Conservation (phyloP, 73 alveolate genomes). For the Paramecium caudatum region DNA sequence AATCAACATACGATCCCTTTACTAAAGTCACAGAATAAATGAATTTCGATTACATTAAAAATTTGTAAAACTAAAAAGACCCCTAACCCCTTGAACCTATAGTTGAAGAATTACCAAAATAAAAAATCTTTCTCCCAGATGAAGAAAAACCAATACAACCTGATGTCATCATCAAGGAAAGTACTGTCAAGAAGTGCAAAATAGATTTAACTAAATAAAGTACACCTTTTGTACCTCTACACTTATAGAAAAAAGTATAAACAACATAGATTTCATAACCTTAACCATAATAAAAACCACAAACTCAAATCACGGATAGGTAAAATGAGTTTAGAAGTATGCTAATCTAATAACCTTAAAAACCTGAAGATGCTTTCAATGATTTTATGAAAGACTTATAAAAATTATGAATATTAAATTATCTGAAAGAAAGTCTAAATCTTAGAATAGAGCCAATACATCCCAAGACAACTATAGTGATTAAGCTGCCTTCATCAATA, state of each 20-base stretch:
- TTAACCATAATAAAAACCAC: background rate
- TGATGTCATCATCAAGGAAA: slow-evolving; percentile 5
- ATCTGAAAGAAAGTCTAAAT: too few species aligned
- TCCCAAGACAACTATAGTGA: background rate
- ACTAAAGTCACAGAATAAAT: slow-evolving; percentile 53
- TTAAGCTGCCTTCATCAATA: slow-evolving; percentile 1
- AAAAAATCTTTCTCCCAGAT: slow-evolving; percentile 19
- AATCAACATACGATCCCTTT: slow-evolving; percentile 35
- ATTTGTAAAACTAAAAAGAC: slow-evolving; percentile 18
- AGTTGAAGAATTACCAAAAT: background rate
- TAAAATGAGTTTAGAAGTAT: background rate
- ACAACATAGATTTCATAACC: background rate
- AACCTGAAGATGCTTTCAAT: slow-evolving; percentile 33
- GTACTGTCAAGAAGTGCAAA: slow-evolving; percentile 57
- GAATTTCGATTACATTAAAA: slow-evolving; percentile 62
- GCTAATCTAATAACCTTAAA: background rate
- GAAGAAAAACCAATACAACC: background rate
- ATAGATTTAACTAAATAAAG: background rate
- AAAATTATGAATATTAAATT: slow-evolving; percentile 7
- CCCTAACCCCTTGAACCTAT: slow-evolving; percentile 5
- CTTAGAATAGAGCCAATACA: background rate
- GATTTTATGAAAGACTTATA: slow-evolving; percentile 36
- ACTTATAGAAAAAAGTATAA: background rate
- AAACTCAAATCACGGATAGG: background rate
- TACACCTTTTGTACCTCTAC: slow-evolving; percentile 9